phyloP scores from a whole-genome alignment of 2,329 filamentous ascomycete species.

The Lasiodiplodia citricola region DNA sequence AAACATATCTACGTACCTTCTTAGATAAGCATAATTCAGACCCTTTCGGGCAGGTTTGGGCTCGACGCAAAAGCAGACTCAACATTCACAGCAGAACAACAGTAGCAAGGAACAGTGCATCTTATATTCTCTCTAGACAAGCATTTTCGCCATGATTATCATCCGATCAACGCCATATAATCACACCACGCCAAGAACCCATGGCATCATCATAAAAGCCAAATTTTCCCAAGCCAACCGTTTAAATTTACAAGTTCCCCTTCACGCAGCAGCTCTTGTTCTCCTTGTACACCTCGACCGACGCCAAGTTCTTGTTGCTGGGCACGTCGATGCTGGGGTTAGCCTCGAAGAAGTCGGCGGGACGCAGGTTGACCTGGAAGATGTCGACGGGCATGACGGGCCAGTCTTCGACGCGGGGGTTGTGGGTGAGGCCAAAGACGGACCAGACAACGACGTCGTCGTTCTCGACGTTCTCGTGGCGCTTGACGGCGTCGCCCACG shows the following conservation, averaged over 20 bases:
- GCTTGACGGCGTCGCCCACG: constrained; percentile 50
- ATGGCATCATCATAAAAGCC: background rate
- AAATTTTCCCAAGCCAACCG: background rate
- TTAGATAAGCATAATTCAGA: too few relatives aligned
- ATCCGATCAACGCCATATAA: constrained; percentile 1
- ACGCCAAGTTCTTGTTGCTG: constrained; percentile 24
- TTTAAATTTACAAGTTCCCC: background rate
- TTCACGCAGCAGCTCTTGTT: constrained; percentile 18
- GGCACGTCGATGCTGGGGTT: constrained; percentile 62
- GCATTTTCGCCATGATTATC: background rate
- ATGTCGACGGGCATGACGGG: constrained; percentile 55
- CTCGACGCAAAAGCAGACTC: too few relatives aligned
- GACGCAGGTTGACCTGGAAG: constrained; percentile 54
- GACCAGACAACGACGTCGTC: constrained; percentile 58
- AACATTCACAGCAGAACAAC: background rate
- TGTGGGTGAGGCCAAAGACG: constrained; percentile 58
- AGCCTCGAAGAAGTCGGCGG: constrained; percentile 59
- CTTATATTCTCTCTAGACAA: background rate
- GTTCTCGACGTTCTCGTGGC: constrained; percentile 50
- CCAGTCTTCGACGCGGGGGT: constrained; percentile 49
- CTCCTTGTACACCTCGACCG: constrained; percentile 22
- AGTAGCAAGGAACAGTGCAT: background rate
- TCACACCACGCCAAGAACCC: background rate
- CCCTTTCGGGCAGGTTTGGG: too few relatives aligned
- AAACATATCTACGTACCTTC: background rate